A percentile compares a stretch with the other conserved stretches of the same genome.
phyloP scores from a whole-genome alignment of 805 yeast genomes.

The Kazachstania taianensis region DNA sequence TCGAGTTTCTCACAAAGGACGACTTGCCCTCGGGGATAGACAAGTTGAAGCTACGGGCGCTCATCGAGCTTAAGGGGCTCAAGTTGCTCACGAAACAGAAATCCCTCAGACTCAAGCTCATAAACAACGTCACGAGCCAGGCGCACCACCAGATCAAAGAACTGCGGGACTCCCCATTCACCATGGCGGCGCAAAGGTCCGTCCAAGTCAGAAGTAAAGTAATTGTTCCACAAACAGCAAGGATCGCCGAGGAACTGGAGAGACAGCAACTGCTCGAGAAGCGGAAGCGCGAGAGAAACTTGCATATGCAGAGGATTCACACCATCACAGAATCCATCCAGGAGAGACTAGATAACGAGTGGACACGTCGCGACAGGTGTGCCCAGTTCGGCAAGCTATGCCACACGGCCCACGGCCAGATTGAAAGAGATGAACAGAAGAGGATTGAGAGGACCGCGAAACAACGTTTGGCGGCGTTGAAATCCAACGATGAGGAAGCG shows the following conservation, averaged over 20 bases:
- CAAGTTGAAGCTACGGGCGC: conserved; percentile 50
- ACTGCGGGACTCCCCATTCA: conserved; percentile 43
- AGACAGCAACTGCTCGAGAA: conserved; percentile 59
- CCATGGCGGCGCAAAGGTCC: conserved; percentile 60
- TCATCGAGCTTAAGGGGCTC: conserved; percentile 61
- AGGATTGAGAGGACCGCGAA: conserved; percentile 73
- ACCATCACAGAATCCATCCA: conserved; percentile 27
- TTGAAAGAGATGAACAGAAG: conserved; percentile 68
- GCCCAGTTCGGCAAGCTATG: conserved; percentile 24
- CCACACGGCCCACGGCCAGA: conserved; percentile 21
- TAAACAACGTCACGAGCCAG: conserved; percentile 43
- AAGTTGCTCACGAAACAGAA: conserved; percentile 62
- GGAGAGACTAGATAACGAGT: conserved; percentile 20
- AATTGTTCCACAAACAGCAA: conserved; percentile 63
- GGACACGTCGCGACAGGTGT: conserved; percentile 22
- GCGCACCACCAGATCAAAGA: conserved; percentile 46
- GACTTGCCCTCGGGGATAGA: conserved; percentile 40
- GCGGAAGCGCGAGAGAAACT: conserved; percentile 38
- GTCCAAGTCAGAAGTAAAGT: conserved; percentile 59
- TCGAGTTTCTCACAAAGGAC: conserved; percentile 36
- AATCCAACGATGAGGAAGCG: conserved; percentile 83
- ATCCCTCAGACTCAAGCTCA: conserved; percentile 49
- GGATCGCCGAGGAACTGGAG: conserved; percentile 65
- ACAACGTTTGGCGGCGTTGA: conserved; percentile 78
- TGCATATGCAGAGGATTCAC: conserved; percentile 41